Conservation (phyloP, 306 rosid genomes). For the Ochetophila trinervis region DNA sequence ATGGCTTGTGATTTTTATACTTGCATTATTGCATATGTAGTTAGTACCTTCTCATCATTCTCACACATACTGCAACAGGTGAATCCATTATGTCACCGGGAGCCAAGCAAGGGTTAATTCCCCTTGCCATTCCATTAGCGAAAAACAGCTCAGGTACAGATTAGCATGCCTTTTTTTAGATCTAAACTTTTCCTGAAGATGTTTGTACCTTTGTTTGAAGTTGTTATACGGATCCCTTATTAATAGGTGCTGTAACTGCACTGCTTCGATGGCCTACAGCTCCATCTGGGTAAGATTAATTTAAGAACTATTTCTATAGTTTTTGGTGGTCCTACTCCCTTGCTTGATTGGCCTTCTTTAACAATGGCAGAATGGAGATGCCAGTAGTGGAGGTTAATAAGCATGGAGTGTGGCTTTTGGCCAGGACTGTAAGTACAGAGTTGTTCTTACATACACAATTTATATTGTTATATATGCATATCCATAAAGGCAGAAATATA, state of each 20-base stretch:
- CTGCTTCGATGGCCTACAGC: conserved; percentile 94
- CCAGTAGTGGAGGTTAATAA: conserved; percentile 86
- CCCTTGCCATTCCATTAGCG: conserved; percentile 76
- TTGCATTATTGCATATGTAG: not conserved
- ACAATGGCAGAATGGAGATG: conserved; percentile 74
- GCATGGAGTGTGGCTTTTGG: conserved; percentile 91
- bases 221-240: conserved; percentile 22
- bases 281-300: conserved; percentile 67
- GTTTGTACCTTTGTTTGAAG: conserved; percentile 10
- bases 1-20: not conserved
- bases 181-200: conserved; percentile 2
- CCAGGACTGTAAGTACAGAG: conserved; percentile 67
- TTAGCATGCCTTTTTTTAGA: conserved; percentile 4
- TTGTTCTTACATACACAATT: not conserved
- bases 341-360: conserved; percentile 28
- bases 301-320: conserved; percentile 2
- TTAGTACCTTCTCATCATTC: not conserved
- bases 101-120: conserved; percentile 73
- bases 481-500: conserved; percentile 8
- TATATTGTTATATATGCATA: conserved; percentile 9
- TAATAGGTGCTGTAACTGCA: conserved; percentile 70
- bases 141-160: conserved; percentile 60
- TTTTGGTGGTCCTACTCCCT: conserved; percentile 6
- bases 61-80: conserved; percentile 47
- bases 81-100: conserved; percentile 79